Base-by-base conservation (phyloP, 805 yeast species). In the Tetrapisispora namnaoensis region DNA sequence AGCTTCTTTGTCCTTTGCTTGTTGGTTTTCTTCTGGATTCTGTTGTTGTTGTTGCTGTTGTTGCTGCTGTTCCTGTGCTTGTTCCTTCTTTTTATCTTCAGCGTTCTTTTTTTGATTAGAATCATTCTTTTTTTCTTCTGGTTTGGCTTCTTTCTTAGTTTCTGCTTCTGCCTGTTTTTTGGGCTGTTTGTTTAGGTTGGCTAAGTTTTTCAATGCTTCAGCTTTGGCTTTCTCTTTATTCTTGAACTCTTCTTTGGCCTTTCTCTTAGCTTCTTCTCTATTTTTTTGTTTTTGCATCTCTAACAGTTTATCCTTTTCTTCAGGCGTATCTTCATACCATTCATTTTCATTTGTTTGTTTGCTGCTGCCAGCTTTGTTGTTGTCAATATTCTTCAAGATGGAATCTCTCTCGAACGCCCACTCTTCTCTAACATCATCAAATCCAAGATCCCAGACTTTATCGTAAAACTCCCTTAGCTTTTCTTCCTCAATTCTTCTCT, bases 301-400 rank as follows among this genome's bases (percentile, higher is more conserved):
- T 17, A 14, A 37, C 47, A 17, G 41, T 48, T 10, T 47, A 48
- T 22, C 47, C 52, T 28, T 34, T 37, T 36, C 46, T 20, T 44
- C 42, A 10, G 16, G 17, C 4, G 40, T 37, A 18, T 44, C 36
- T 37, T 44, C 42, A 18, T 44, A 34, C 42, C 37, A 27, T 37
- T 44, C 36, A 17, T 44, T 36, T 28, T 37, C 37, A 5, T 38
- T 30, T 4, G n/a, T 6, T 6, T 10, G 3, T 18, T 18, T 27
- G n/a, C 24, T 43, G 17, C 24, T 24, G 10, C 22, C 18, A n/a
- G 14, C 14, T 27, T 22, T 21, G 8, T 37, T 38, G 44, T 47
- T 62, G 67, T 87, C 95, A 16, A 90, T 79, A 61, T 88, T 88
- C 61, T 85, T 84, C 66, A 89, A 71, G 49, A 87, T 79, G 52